Percentiles rank a stretch among this genome's conserved stretches.
These are phyloP conservation scores for Sugiyamaella marilandica DNA, from an alignment of 805 yeast species.

Conservation along the genomic window DNA sequence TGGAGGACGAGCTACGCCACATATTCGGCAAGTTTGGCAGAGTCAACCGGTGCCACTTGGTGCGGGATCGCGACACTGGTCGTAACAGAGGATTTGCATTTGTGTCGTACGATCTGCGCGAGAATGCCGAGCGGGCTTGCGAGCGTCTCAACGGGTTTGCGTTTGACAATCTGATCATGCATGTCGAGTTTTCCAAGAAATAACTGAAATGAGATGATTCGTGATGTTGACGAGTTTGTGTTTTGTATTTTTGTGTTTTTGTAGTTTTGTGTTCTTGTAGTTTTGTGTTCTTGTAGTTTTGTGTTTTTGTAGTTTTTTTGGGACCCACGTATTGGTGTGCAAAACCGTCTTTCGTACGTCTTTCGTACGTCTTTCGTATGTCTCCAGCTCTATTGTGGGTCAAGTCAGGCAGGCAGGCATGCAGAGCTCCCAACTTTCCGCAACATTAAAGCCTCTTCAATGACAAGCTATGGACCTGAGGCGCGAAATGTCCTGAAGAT, in stretches of 20 bases:
- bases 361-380: too few species aligned
- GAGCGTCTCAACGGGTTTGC: conserved; percentile 82
- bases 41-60: conserved; percentile 72
- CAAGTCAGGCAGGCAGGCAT: too few species aligned
- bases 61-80: conserved; percentile 89
- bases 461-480: conserved; percentile 1
- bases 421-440: too few species aligned
- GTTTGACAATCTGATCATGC: conserved; percentile 79
- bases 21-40: conserved; percentile 68
- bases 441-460: too few species aligned
- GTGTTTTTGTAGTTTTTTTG: too few species aligned
- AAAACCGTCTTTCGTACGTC: too few species aligned
- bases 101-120: conserved; percentile 60
- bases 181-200: conserved; percentile 38
- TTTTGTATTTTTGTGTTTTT: too few species aligned
- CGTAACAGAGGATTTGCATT: conserved; percentile 94
- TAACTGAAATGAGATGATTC: conserved; percentile 6
- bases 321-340: too few species aligned
- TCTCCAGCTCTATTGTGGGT: too few species aligned
- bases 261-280: too few species aligned
- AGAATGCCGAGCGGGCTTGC: conserved; percentile 71
- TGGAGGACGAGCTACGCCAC: conserved; percentile 71
- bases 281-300: too few species aligned
- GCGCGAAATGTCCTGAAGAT: not conserved
- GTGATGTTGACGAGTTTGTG: not conserved